Evolutionary conservation across 257 asterid species (phyloP).

Genomic region (Nicotiana attenuata): DNA sequence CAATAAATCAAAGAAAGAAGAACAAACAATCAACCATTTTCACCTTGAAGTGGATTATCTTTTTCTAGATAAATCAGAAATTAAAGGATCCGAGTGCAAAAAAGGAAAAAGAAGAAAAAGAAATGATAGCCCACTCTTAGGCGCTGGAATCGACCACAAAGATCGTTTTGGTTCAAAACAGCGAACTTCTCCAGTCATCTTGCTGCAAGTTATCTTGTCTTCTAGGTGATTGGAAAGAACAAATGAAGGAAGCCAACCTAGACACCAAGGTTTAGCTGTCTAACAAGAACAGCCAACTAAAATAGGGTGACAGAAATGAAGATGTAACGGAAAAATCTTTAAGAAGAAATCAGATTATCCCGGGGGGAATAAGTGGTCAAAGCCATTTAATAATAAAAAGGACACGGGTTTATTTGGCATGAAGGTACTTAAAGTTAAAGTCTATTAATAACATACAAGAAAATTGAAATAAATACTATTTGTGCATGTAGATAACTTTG

Average conservation of each 20-base stretch:
- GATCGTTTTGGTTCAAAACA: background rate
- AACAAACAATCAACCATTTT: background rate
- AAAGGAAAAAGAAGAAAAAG: background rate
- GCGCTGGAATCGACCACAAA: background rate
- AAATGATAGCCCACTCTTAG: background rate
- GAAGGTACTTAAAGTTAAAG: background rate
- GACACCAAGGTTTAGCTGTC: background rate
- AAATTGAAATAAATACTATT: slow-evolving; percentile 4
- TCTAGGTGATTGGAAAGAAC: background rate
- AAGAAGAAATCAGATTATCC: background rate
- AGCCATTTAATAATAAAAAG: background rate
- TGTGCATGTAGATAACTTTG: slow-evolving; percentile 1
- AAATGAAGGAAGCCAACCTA: background rate
- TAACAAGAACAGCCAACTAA: background rate
- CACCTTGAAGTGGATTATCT: background rate
- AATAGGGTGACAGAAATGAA: background rate
- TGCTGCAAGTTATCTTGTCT: background rate
- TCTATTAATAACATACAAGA: background rate
- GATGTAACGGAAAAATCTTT: background rate
- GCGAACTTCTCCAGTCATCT: slow-evolving; percentile 6
- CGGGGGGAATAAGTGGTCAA: background rate
- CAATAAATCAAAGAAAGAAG: background rate
- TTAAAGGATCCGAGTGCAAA: background rate
- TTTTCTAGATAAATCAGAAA: background rate
- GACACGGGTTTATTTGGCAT: background rate